Evolutionary conservation across 768 basidiomycete genomes (phyloP), one percentile per base, ranked within the genome.

Genomic region (Ramaria sp.): DNA sequence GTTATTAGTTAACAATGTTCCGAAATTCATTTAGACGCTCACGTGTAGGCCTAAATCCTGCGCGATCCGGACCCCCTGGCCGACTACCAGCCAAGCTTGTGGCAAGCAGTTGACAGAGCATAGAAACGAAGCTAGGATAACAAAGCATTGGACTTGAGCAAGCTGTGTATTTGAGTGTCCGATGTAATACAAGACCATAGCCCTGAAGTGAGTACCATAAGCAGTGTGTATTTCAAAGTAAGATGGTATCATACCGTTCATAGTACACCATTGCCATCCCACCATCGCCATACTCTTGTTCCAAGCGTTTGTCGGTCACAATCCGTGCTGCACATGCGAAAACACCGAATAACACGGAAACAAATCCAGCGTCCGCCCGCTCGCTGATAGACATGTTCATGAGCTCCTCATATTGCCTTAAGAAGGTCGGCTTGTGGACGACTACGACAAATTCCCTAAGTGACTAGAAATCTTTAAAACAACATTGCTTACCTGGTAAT

Each of bases 1-100:
- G 30, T 42, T 48, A 48, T 32, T 48, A 60, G 56, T 20, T 53
- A 60, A 64, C 54, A 65, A 55, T 22, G 50, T 50, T 49, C 50
- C 39, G 32, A 34, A 37, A 49, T 48, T 13, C 16, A 16, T n/a
- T 13, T n/a, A 16, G 24, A 56, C 48, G 65, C 88, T 74, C 70
- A 93, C 90, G 71, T 94, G 92, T 61, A 95, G 77, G 43, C 92
- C 92, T 39, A 94, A 74, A 70, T 95, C 92, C 67, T 94, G 92
- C 3, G 87, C 91, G 56, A 82, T 82, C 56, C 92, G 81, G 45
- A 95, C 81, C 22, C 88, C 92, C 66, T 94, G 92, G 41, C 92
- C 92, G 52, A 92, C 79, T 55, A 93, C 75, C 58, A 94, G 79
- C 92, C 92, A 95, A 28, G 91, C 89, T 69, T 93, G 92, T 2